Percentiles rank a stretch among this genome's conserved stretches.
Evolutionary conservation across 352 stramenopile genomes (phyloP).

Genomic region (Pilasporangium apinafurcum): DNA sequence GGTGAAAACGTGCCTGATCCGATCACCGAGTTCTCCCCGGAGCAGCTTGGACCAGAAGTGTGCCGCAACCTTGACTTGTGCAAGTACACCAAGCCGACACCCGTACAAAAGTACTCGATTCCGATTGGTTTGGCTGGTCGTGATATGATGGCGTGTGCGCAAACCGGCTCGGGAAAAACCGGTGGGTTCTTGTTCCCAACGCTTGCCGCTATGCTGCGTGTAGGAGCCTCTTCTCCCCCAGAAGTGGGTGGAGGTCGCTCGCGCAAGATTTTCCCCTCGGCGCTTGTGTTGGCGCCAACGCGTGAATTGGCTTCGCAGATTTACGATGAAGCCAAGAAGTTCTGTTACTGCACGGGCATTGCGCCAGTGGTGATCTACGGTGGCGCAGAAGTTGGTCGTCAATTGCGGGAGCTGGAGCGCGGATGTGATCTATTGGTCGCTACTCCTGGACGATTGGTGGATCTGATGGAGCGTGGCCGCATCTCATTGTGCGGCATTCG

Average conservation of each 20-base stretch:
- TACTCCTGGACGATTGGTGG: slow-evolving; percentile 95
- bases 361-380: slow-evolving; percentile 94
- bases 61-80: slow-evolving; percentile 89
- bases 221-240: slow-evolving; percentile 45
- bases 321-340: slow-evolving; percentile 93
- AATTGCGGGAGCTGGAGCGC: slow-evolving; percentile 81
- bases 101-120: slow-evolving; percentile 99
- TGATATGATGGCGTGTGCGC: slow-evolving; percentile 99
- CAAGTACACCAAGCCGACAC: slow-evolving; percentile 96
- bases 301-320: slow-evolving; percentile 95
- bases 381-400: slow-evolving; percentile 85
- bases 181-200: slow-evolving; percentile 96
- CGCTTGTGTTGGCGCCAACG: slow-evolving; percentile 92
- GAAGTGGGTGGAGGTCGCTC: slow-evolving; percentile 45
- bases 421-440: slow-evolving; percentile 97
- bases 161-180: slow-evolving; percentile 98
- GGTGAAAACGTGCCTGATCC: slow-evolving; percentile 92
- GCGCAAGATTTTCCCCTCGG: slow-evolving; percentile 88
- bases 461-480: slow-evolving; percentile 94
- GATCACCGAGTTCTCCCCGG: slow-evolving; percentile 85
- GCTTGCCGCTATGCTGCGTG: slow-evolving; percentile 94
- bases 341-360: slow-evolving; percentile 96
- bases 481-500: slow-evolving; percentile 89
- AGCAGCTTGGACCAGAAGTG: slow-evolving; percentile 90
- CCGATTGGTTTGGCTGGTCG: slow-evolving; percentile 91